A percentile compares a stretch with the other conserved stretches of the same genome.
These are phyloP conservation scores for Fusarium sp. DNA, from an alignment of 2,329 filamentous ascomycete species.

Conservation along the genomic window DNA sequence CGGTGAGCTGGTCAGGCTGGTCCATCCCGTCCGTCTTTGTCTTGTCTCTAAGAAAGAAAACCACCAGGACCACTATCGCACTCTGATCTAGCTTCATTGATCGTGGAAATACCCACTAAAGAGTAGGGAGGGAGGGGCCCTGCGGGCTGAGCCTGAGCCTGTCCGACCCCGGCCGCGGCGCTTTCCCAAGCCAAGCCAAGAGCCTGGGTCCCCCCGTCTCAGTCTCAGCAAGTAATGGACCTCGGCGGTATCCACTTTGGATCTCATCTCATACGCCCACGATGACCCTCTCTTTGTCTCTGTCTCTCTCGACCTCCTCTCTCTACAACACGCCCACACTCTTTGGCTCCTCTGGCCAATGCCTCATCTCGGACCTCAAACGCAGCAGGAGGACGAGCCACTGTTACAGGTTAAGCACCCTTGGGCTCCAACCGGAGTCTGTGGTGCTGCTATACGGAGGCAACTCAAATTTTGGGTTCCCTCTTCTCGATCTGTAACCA, in stretches of 20 bases:
- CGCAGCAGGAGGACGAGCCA: slow-evolving; percentile 3
- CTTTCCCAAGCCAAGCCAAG: slow-evolving; percentile 30
- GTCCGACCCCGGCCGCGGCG: slow-evolving; percentile 23
- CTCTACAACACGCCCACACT: slow-evolving; percentile 6
- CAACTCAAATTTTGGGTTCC: background rate
- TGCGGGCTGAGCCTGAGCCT: slow-evolving; percentile 29
- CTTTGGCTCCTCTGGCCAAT: slow-evolving; percentile 11
- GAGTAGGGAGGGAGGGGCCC: slow-evolving; percentile 8
- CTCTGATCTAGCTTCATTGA: slow-evolving; percentile 18
- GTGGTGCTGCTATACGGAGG: background rate
- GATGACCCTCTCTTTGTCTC: background rate
- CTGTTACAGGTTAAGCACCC: slow-evolving; percentile 10
- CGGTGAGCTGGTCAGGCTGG: slow-evolving; percentile 22
- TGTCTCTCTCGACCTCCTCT: background rate
- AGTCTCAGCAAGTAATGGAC: slow-evolving; percentile 1
- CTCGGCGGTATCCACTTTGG: slow-evolving; percentile 11
- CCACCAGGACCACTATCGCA: slow-evolving; percentile 5
- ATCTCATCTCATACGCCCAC: slow-evolving; percentile 29
- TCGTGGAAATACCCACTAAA: slow-evolving; percentile 14
- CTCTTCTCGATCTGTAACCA: slow-evolving; percentile 1
- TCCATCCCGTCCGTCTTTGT: slow-evolving; percentile 14
- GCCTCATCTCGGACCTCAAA: slow-evolving; percentile 21
- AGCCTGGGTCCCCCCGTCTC: background rate
- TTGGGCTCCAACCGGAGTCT: slow-evolving; percentile 7
- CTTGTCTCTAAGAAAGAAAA: slow-evolving; percentile 10